These are phyloP conservation scores for Emericellopsis cladophorae DNA, from an alignment of 2,329 filamentous ascomycete species.

Conservation along the genomic window DNA sequence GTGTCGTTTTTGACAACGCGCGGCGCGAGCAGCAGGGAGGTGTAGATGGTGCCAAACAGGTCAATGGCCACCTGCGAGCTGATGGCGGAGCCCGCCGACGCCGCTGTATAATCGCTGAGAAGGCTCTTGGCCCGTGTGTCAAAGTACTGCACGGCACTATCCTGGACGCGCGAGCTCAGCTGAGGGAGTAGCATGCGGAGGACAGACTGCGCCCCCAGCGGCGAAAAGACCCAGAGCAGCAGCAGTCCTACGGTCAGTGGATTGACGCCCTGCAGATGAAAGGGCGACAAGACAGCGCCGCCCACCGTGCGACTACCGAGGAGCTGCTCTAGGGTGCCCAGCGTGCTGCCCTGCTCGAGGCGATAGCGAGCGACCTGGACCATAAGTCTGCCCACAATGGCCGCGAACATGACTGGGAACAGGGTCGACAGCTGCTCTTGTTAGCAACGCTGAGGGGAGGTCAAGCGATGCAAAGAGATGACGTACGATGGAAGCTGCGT, in stretches of 20 bases:
- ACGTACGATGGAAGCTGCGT: not conserved
- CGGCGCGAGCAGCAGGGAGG: slow-evolving; percentile 8
- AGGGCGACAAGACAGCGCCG: slow-evolving; percentile 11
- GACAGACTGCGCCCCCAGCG: slow-evolving; percentile 15
- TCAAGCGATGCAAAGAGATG: not conserved
- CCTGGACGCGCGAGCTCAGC: not conserved
- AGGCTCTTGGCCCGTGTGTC: not conserved
- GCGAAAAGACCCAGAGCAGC: slow-evolving; percentile 15
- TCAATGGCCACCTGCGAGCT: not conserved
- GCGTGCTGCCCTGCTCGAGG: slow-evolving; percentile 12
- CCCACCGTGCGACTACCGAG: slow-evolving; percentile 16
- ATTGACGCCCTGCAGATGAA: slow-evolving; percentile 12
- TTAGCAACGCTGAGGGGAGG: not conserved
- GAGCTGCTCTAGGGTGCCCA: slow-evolving; percentile 13
- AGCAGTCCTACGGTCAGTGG: slow-evolving; percentile 10
- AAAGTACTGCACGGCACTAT: not conserved
- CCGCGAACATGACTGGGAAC: slow-evolving; percentile 16
- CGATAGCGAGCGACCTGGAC: slow-evolving; percentile 12
- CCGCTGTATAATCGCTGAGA: not conserved
- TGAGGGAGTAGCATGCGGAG: slow-evolving; percentile 7
- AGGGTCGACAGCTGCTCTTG: slow-evolving; percentile 3
- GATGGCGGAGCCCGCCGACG: not conserved
- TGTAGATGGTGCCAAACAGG: slow-evolving; percentile 3
- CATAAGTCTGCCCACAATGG: slow-evolving; percentile 12
- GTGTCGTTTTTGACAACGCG: not conserved